phyloP scores from a whole-genome alignment of 305 asterid genomes.

The Andrographis paniculata region DNA sequence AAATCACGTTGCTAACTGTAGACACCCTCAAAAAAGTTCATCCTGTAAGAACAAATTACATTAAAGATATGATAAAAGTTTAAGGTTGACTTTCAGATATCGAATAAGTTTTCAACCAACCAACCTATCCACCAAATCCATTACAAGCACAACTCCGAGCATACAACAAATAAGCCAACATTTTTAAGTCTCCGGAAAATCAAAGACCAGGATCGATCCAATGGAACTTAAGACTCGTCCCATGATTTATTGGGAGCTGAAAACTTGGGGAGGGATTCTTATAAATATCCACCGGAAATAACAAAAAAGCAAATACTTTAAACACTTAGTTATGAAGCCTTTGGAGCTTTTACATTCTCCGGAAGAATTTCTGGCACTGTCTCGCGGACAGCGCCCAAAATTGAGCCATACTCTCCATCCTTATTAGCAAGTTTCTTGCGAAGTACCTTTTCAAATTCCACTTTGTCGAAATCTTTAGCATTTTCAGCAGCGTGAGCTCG shows the following conservation, averaged over 20 bases:
- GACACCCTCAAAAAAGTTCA: too few species aligned
- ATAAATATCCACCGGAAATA: constrained; percentile 20
- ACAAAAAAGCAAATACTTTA: constrained; percentile 15
- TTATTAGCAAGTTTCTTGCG: constrained; percentile 46
- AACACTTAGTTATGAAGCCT: constrained; percentile 37
- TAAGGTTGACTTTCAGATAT: too few species aligned
- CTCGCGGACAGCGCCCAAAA: constrained; percentile 43
- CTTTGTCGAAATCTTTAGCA: constrained; percentile 62
- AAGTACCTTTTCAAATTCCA: constrained; percentile 75
- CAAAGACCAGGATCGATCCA: constrained; percentile 37
- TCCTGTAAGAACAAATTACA: too few species aligned
- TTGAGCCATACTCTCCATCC: constrained; percentile 53
- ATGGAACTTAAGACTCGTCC: constrained; percentile 36
- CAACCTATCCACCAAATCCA: constrained; percentile 9
- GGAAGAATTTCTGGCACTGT: constrained; percentile 42
- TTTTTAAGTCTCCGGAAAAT: constrained; percentile 13
- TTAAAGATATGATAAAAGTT: too few species aligned
- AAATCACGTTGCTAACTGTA: not conserved
- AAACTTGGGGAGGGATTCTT: constrained; percentile 25
- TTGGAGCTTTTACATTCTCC: constrained; percentile 41
- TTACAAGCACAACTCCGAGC: constrained; percentile 10
- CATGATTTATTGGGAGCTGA: constrained; percentile 44
- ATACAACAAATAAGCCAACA: constrained; percentile 1
- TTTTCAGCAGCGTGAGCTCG: constrained; percentile 84
- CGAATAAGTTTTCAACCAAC: too few species aligned